These are phyloP conservation scores for Hypoxylon sp. DNA, from an alignment of 2,329 filamentous ascomycete species.

Conservation along the genomic window DNA sequence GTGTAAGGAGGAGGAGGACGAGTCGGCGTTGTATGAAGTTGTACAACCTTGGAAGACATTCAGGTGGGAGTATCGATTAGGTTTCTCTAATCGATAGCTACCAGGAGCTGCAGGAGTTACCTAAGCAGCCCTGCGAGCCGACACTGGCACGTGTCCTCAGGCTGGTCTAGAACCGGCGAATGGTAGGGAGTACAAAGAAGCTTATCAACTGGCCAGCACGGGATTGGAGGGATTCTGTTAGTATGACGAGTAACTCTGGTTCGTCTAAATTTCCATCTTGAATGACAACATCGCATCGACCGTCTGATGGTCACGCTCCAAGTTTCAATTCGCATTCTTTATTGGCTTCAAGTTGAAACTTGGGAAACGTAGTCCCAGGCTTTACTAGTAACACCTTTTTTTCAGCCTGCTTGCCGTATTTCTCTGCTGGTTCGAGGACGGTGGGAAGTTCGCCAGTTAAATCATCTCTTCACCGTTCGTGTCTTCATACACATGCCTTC, in stretches of 20 bases:
- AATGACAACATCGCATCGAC: conserved; percentile 36
- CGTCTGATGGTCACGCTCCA: conserved; percentile 25
- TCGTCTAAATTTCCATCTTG: conserved; percentile 19
- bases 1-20: conserved; percentile 7
- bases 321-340: conserved; percentile 19
- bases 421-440: conserved; percentile 31
- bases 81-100: conserved; percentile 19
- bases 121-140: conserved; percentile 21
- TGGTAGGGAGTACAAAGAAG: conserved; percentile 22
- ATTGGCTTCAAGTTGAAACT: conserved; percentile 15
- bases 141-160: conserved; percentile 45
- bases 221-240: conserved; percentile 21
- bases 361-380: conserved; percentile 9
- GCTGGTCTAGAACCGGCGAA: conserved; percentile 26
- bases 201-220: conserved; percentile 23
- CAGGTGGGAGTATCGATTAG: neutral
- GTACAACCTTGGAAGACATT: conserved; percentile 10
- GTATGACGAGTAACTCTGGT: conserved; percentile 19
- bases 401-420: conserved; percentile 4
- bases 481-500: conserved; percentile 52
- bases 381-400: neutral
- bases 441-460: conserved; percentile 19
- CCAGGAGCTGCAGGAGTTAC: neutral
- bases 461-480: conserved; percentile 25
- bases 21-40: conserved; percentile 8